A percentile compares a stretch with the other conserved stretches of the same genome.
These are phyloP conservation scores for Zymoseptoria passerinii DNA, from an alignment of 2,329 filamentous ascomycete species.

Conservation along the genomic window DNA sequence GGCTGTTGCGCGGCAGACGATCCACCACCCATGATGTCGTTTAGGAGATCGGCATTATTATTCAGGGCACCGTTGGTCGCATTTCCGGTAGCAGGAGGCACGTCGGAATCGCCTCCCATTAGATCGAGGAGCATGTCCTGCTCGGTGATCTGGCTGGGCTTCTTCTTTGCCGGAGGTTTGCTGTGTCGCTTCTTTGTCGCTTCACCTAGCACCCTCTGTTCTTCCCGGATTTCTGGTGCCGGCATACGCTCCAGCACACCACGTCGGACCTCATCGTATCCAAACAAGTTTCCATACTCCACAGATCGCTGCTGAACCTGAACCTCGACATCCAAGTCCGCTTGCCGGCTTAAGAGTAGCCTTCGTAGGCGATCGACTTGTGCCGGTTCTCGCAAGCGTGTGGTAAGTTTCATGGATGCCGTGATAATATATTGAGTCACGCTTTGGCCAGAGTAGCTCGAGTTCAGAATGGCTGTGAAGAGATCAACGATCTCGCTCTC, in stretches of 20 bases:
- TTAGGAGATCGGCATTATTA: conserved; percentile 76
- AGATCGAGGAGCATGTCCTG: conserved; percentile 87
- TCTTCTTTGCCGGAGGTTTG: conserved; percentile 61
- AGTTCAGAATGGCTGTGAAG: conserved; percentile 87
- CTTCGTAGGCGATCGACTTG: conserved; percentile 80
- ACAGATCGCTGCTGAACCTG: conserved; percentile 95
- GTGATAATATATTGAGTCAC: conserved; percentile 95
- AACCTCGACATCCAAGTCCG: conserved; percentile 87
- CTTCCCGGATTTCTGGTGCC: conserved; percentile 90
- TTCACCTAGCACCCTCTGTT: conserved; percentile 81
- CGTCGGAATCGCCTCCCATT: conserved; percentile 60
- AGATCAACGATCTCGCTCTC: conserved; percentile 87
- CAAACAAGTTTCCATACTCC: conserved; percentile 92
- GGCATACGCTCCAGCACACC: conserved; percentile 98
- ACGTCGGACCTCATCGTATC: conserved; percentile 73
- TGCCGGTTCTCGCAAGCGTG: conserved; percentile 70
- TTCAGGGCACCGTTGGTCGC: conserved; percentile 48
- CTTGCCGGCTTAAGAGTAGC: conserved; percentile 67
- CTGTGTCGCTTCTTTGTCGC: conserved; percentile 47
- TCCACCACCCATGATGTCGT: conserved; percentile 78
- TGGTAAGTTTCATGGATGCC: conserved; percentile 88
- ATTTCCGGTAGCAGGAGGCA: conserved; percentile 50
- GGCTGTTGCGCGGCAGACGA: conserved; percentile 38
- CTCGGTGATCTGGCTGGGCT: conserved; percentile 72
- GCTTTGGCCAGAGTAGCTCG: conserved; percentile 84